phyloP scores from a whole-genome alignment of 257 asterid species.

The Solanum medicagineum region DNA sequence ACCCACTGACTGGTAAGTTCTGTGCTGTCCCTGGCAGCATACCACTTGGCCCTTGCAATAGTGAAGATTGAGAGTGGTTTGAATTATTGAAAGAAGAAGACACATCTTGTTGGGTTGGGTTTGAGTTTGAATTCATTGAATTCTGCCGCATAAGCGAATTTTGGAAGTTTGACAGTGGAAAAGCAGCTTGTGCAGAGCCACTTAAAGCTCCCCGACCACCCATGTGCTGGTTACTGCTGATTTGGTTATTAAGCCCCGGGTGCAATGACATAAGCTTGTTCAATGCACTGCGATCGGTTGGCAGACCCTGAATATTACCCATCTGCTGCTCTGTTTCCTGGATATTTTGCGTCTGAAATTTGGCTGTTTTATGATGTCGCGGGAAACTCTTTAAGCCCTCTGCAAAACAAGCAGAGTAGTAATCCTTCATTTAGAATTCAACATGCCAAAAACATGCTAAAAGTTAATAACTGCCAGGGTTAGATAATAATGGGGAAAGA shows the following conservation, averaged over 20 bases:
- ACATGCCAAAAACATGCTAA: background rate
- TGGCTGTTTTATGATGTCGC: conserved; percentile 31
- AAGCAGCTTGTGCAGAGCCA: conserved; percentile 72
- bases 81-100: conserved; percentile 39
- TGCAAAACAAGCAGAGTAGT: conserved; percentile 19
- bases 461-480: background rate
- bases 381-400: conserved; percentile 79
- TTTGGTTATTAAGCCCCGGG: conserved; percentile 36
- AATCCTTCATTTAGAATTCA: background rate
- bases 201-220: conserved; percentile 40
- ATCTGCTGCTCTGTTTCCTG: conserved; percentile 48
- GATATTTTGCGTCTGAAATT: conserved; percentile 33
- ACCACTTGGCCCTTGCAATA: conserved; percentile 32
- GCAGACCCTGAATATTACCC: conserved; percentile 44
- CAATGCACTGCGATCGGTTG: conserved; percentile 36
- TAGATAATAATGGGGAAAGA: background rate
- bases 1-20: conserved; percentile 20
- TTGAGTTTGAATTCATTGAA: conserved; percentile 50
- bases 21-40: conserved; percentile 25
- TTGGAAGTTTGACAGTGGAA: conserved; percentile 56
- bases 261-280: conserved; percentile 53
- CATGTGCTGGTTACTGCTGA: conserved; percentile 41
- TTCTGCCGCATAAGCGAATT: conserved; percentile 63
- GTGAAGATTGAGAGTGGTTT: conserved; percentile 26
- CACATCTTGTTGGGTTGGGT: conserved; percentile 35